Evolutionary conservation across 257 asterid genomes (phyloP), one percentile per base, ranked within the genome.

Genomic region (Dorcoceras hygrometricum): DNA sequence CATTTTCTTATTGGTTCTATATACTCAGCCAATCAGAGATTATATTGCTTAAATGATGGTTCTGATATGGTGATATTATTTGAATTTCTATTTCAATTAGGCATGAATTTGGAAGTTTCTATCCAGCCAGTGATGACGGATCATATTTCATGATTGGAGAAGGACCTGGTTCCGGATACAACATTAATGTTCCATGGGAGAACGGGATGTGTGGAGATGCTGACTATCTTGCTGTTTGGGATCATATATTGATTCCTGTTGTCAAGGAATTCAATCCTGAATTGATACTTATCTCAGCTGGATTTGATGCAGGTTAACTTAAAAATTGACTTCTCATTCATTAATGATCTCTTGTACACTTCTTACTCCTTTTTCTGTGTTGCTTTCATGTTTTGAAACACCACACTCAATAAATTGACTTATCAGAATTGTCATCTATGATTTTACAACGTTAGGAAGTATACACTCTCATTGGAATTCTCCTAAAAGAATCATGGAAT

Each of bases 121-220:
- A 88, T 81, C 99, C 97, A 27, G 36, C 78, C 59, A 88, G 89
- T 57, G 83, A 88, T 68, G 95, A 81, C 63, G 99, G 96, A 25
- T 90, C 96, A 6, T 71, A 82, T 79, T 50, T 77, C 72, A 90
- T 85, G 99, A 84, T 76, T 58, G 99, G 99, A 63, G 92, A 88
- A 63, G 99, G 83, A n/a, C 72, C 83, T 11, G 97, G 97, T 70
- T 82, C 83, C 8, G 99, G 99, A 23, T 82, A 90, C 63, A 94
- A 94, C 72, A 90, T 94, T 67, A 94, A 94, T 71, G 96, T 94
- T 71, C 97, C 99, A 39, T 94, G 99, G 97, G 95, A 87, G 82
- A 82, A 75, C 57, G 86, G 82, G 23, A 16, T 85, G 57, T 90
- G 96, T 71, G 89, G 97, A 64, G 99, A 94, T 81, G 95, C 96